phyloP scores from a whole-genome alignment of 2,329 filamentous ascomycete species.

The Pyrenochaeta sp. region DNA sequence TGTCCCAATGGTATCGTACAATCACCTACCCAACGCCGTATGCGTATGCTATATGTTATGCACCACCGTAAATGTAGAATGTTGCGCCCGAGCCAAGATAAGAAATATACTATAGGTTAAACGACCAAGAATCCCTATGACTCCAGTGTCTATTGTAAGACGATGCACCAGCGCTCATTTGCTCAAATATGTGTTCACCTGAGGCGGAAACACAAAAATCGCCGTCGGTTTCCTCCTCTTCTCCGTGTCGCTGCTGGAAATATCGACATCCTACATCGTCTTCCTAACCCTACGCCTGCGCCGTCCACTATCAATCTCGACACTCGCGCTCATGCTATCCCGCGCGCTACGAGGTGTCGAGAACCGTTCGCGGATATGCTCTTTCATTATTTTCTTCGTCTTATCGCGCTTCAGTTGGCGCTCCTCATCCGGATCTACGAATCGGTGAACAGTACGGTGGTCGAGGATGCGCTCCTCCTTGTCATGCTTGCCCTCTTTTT shows the following conservation, averaged over 20 bases:
- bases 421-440: constrained; percentile 75
- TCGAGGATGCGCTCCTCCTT: constrained; percentile 76
- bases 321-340: constrained; percentile 37
- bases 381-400: constrained; percentile 33
- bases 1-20: not conserved
- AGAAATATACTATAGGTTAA: not conserved
- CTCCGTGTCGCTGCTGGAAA: not conserved
- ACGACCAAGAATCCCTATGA: not conserved
- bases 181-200: not conserved
- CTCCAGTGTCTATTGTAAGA: not conserved
- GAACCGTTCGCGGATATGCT: constrained; percentile 33
- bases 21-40: not conserved
- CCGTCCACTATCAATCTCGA: constrained; percentile 30
- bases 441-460: constrained; percentile 86
- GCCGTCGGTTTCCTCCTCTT: not conserved
- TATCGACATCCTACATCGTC: constrained; percentile 36
- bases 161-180: not conserved
- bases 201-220: not conserved
- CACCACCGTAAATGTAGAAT: not conserved
- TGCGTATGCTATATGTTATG: not conserved
- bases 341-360: constrained; percentile 38
- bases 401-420: constrained; percentile 43
- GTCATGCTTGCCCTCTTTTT: constrained; percentile 77
- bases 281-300: constrained; percentile 35
- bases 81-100: not conserved